Percentiles rank a stretch among this genome's conserved stretches.
Evolutionary conservation across 495 filamentous ascomycete genomes (phyloP).

Genomic region (Aspergillus saccharolyticus): DNA sequence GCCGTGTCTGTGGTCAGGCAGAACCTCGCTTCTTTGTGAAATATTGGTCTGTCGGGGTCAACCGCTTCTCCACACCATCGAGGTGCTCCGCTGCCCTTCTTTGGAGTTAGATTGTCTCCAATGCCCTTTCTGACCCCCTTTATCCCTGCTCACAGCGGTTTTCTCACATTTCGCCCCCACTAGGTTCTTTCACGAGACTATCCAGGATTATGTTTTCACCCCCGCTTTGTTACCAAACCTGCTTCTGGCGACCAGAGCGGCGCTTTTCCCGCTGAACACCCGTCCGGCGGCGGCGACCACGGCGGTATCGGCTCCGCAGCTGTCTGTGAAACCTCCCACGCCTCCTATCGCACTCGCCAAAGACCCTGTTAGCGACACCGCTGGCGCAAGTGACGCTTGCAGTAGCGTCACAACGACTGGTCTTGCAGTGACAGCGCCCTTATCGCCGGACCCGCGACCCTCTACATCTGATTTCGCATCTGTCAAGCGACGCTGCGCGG

Average conservation of each 20-base stretch:
- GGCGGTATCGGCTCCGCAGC: constrained; percentile 25
- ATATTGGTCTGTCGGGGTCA: background rate
- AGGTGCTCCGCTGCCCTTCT: constrained; percentile 4
- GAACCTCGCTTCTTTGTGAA: constrained; percentile 15
- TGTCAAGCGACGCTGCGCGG: constrained; percentile 55
- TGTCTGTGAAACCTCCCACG: constrained; percentile 26
- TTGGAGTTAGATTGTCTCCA: background rate
- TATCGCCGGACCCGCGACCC: constrained; percentile 16
- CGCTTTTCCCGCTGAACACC: constrained; percentile 76
- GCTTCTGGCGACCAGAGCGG: constrained; percentile 63
- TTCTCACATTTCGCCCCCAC: constrained; percentile 24
- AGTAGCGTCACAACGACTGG: constrained; percentile 15
- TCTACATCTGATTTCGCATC: constrained; percentile 38
- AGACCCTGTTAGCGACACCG: constrained; percentile 13
- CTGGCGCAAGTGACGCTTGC: constrained; percentile 22
- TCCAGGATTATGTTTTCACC: constrained; percentile 60
- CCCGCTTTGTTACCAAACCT: constrained; percentile 65
- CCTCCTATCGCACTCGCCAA: constrained; percentile 10
- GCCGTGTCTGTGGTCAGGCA: constrained; percentile 22
- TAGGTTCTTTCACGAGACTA: constrained; percentile 70
- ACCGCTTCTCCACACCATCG: constrained; percentile 24
- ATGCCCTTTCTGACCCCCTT: background rate
- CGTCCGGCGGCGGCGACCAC: constrained; percentile 31
- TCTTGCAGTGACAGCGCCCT: constrained; percentile 10
- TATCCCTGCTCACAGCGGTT: background rate